phyloP scores from a whole-genome alignment of 306 rosid species.

The Prunus mume region DNA sequence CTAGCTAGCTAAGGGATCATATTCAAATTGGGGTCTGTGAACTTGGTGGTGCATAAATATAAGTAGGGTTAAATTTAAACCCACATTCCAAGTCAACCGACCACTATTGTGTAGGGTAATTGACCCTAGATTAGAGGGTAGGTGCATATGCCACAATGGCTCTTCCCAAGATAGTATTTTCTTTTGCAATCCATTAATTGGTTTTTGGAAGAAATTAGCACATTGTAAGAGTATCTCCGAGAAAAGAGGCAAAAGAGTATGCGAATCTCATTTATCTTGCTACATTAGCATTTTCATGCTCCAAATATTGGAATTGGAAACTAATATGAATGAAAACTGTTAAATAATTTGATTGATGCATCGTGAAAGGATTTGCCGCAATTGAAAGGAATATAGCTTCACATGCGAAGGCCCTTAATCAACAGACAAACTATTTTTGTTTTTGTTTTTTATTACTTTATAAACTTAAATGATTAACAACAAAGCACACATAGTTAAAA shows the following conservation, averaged over 20 bases:
- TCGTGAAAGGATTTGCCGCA: too few species aligned
- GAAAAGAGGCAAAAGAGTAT: too few species aligned
- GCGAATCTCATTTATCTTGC: too few species aligned
- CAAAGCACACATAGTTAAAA: not conserved
- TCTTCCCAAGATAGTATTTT: not conserved
- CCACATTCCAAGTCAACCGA: constrained; percentile 35
- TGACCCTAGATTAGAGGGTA: not conserved
- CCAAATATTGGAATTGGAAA: too few species aligned
- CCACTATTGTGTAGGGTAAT: constrained; percentile 11
- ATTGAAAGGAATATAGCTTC: too few species aligned
- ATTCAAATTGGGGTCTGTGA: not conserved
- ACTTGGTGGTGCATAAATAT: not conserved
- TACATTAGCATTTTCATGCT: too few species aligned
- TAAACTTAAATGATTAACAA: not conserved
- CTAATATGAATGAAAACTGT: too few species aligned
- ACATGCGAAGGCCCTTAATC: too few species aligned
- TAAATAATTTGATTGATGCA: too few species aligned
- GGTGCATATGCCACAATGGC: not conserved
- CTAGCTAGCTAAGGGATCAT: not conserved
- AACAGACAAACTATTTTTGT: too few species aligned
- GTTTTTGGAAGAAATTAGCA: not conserved
- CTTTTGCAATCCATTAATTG: not conserved
- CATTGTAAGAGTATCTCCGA: too few species aligned
- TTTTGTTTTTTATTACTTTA: not conserved
- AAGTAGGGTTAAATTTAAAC: not conserved